A percentile compares a stretch with the other conserved stretches of the same genome.
phyloP scores from a whole-genome alignment of 331 rosid genomes.

The Pyracantha coccinea region DNA sequence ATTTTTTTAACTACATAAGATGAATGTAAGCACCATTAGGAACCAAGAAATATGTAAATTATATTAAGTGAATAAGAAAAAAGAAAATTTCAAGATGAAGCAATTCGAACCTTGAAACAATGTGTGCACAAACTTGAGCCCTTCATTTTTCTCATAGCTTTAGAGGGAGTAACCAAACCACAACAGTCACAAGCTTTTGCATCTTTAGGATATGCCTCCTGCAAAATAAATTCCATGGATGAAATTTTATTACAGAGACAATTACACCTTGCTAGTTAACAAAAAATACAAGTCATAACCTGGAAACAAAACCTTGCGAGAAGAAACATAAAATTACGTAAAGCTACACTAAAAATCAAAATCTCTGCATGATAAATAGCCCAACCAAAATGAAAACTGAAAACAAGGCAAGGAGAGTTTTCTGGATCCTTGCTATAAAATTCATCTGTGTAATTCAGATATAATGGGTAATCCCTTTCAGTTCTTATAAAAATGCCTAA shows the following conservation, averaged over 20 bases:
- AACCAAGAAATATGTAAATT: not conserved
- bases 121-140: slow-evolving; percentile 58
- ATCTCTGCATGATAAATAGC: not conserved
- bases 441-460: not conserved
- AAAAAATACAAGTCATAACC: not conserved
- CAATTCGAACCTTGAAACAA: slow-evolving; percentile 69
- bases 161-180: slow-evolving; percentile 46
- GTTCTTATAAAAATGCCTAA: not conserved
- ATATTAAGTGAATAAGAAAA: not conserved
- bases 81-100: not conserved
- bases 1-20: slow-evolving; percentile 58
- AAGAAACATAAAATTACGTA: not conserved
- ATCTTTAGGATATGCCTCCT: slow-evolving; percentile 39
- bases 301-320: not conserved
- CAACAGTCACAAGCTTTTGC: slow-evolving; percentile 70
- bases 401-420: not conserved
- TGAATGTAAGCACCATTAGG: slow-evolving; percentile 6
- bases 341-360: not conserved
- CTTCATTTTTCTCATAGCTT: slow-evolving; percentile 52
- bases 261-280: not conserved
- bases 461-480: not conserved
- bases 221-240: slow-evolving; percentile 28
- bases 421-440: not conserved
- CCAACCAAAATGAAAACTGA: not conserved
- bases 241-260: slow-evolving; percentile 7